These are phyloP conservation scores for Skeletonema costatum DNA, from an alignment of 108 stramenopile genomes.

Conservation along the genomic window DNA sequence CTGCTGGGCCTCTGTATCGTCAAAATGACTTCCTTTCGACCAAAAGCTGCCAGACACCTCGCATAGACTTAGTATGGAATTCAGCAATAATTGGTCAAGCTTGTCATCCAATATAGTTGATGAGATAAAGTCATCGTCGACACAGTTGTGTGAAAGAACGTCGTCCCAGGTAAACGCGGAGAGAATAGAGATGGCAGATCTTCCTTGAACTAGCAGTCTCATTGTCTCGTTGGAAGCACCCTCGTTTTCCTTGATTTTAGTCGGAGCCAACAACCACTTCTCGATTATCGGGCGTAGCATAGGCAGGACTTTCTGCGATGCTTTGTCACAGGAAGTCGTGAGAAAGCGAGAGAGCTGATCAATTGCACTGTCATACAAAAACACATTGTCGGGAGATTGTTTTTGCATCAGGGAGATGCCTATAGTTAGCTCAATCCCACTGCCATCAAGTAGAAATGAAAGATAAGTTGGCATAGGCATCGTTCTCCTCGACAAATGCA, in stretches of 20 bases:
- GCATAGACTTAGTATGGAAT: conserved; percentile 16
- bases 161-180: conserved; percentile 45
- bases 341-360: conserved; percentile 34
- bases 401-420: not conserved
- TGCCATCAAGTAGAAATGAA: conserved; percentile 54
- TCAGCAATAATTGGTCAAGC: conserved; percentile 21
- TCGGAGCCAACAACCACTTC: conserved; percentile 25
- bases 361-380: conserved; percentile 34
- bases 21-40: conserved; percentile 9
- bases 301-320: conserved; percentile 30
- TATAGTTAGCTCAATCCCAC: conserved; percentile 35
- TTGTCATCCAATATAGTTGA: conserved; percentile 15
- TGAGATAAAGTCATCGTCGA: not conserved
- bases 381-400: conserved; percentile 5
- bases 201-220: conserved; percentile 25
- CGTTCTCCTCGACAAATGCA: conserved; percentile 59
- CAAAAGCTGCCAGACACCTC: conserved; percentile 22
- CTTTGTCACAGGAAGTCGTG: conserved; percentile 16
- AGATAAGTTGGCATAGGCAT: conserved; percentile 65
- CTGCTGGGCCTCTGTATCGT: conserved; percentile 13
- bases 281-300: conserved; percentile 36
- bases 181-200: conserved; percentile 41
- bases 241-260: not conserved
- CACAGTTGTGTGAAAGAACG: not conserved
- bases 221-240: not conserved